These are phyloP conservation scores for Ceratonia siliqua DNA, from an alignment of 306 rosid species.

Conservation along the genomic window DNA sequence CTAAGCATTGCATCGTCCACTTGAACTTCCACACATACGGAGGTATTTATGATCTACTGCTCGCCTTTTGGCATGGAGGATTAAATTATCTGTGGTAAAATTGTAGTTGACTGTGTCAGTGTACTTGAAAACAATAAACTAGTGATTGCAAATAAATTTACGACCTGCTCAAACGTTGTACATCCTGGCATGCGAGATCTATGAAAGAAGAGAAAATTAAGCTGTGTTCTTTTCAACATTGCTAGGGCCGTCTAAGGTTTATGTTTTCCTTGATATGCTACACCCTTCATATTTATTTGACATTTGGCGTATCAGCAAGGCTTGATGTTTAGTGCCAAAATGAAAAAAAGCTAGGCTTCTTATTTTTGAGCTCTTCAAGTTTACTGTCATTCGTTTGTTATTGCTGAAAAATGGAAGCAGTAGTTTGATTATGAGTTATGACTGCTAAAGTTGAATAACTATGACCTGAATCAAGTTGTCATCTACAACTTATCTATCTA, in stretches of 20 bases:
- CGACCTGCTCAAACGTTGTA: not conserved
- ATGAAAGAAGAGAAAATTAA: not conserved
- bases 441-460: not conserved
- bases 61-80: not conserved
- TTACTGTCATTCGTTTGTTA: not conserved
- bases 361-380: not conserved
- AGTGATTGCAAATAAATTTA: not conserved
- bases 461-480: not conserved
- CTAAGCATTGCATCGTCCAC: slow-evolving; percentile 39
- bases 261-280: too few species aligned
- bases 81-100: not conserved
- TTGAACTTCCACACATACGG: slow-evolving; percentile 26
- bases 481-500: not conserved
- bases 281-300: not conserved
- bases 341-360: not conserved
- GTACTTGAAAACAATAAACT: not conserved
- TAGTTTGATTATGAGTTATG: not conserved
- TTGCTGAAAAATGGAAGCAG: not conserved
- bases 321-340: not conserved
- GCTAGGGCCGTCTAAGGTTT: not conserved
- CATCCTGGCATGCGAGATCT: not conserved
- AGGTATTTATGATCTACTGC: slow-evolving; percentile 29
- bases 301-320: not conserved
- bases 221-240: not conserved
- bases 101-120: not conserved